phyloP scores from a whole-genome alignment of 129 eudicot species.

The Cynara cardunculus region DNA sequence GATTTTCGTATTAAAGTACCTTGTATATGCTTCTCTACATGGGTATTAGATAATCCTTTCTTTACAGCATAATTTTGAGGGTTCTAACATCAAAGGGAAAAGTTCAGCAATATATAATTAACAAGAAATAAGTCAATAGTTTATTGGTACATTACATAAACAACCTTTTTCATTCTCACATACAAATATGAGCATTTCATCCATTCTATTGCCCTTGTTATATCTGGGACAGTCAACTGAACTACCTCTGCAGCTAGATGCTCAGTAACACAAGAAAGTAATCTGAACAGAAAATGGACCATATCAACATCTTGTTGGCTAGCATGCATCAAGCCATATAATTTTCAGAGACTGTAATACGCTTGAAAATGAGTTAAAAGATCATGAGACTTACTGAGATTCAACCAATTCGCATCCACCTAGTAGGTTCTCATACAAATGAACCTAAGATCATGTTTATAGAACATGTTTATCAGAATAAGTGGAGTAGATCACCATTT shows the following conservation, averaged over 20 bases:
- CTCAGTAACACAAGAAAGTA: conserved; percentile 91
- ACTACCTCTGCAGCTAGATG: conserved; percentile 99
- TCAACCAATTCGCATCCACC: conserved; percentile 96
- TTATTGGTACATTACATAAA: conserved; percentile 22
- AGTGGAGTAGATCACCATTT: conserved; percentile 2
- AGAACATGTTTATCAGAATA: conserved; percentile 14
- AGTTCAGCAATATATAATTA: conserved; percentile 29
- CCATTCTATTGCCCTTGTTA: conserved; percentile 96
- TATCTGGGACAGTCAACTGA: conserved; percentile 84
- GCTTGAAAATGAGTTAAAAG: conserved; percentile 21
- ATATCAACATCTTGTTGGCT: conserved; percentile 17
- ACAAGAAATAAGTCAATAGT: conserved; percentile 4
- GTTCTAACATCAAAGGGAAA: conserved; percentile 49
- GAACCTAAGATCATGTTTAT: conserved; percentile 57
- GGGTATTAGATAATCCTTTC: conserved; percentile 58
- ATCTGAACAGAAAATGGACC: conserved; percentile 44
- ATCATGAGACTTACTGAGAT: conserved; percentile 75
- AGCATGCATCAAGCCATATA: neutral
- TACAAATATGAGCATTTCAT: conserved; percentile 91
- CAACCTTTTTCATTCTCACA: conserved; percentile 90
- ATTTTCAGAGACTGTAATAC: neutral
- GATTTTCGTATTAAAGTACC: conserved; percentile 40
- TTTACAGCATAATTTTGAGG: conserved; percentile 71
- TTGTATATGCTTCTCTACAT: conserved; percentile 73
- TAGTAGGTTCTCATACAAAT: conserved; percentile 84